Evolutionary conservation across 2,329 filamentous ascomycete species (phyloP), one percentile per base, ranked within the genome.

Genomic region (Trichoderma aggressivum): DNA sequence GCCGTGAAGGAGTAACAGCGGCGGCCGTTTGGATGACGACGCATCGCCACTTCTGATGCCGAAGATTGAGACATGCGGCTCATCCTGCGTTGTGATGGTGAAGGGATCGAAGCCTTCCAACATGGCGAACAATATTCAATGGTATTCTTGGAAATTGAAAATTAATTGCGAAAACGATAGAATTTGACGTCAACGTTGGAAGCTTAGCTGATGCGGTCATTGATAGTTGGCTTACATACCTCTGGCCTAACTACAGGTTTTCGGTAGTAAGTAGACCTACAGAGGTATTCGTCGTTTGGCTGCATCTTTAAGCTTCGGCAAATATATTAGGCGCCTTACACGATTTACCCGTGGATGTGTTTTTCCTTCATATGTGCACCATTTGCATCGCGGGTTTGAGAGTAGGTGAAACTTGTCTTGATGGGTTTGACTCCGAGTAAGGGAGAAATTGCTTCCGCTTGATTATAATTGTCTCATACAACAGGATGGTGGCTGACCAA

Each of bases 1-100:
- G 43, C 86, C 86, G 65, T 87, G 86, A 2, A 87, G 76, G 8
- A 87, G 78, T 6, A 87, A 80, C 6, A 87, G 78, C 0, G 84
- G 80, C 3, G 79, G 79, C 0, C 82, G 84, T 4, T 67, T 53
- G 2, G 76, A 67, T 0, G 77, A 74, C 6, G 36, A 47, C 28
- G 36, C 66, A 50, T 69, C 56, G 36, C 66, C 66, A 26, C 34
- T 69, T 3, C 5, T 24, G 28, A 69, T 47, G 55, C 66, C 66
- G 18, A 59, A 69, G 30, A 69, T 69, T 34, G 55, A 59, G 7
- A 62, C 36, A 21, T 34, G 66, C 5, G 55, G 66, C 28, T 61
- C 66, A 36, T 30, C 21, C 10, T 63, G 58, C 8, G 58, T 70
- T 34, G 56, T 63, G 14, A 70, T 63, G 28, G 67, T 63, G 5